These are phyloP conservation scores for Leccinum aurantiacum DNA, from an alignment of 768 basidiomycete genomes.

Conservation along the genomic window DNA sequence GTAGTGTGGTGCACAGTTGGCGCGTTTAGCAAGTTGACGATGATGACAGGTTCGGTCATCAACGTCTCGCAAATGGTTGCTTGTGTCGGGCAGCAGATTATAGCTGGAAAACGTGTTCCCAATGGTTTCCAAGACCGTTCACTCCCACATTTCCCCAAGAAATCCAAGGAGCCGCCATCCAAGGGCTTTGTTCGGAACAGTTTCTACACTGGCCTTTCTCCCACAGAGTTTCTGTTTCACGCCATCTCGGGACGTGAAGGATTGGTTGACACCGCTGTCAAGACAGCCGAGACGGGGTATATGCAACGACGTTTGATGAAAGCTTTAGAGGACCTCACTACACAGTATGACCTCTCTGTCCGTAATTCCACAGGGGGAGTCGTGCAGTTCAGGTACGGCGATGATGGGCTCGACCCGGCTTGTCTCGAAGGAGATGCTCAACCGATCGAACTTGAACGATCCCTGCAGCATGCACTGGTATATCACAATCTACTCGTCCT, in stretches of 20 bases:
- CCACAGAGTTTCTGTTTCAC: conserved; percentile 98
- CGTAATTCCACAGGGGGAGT: conserved; percentile 93
- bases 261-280: conserved; percentile 98
- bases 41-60: conserved; percentile 86
- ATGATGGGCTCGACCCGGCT: conserved; percentile 96
- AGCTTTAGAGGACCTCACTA: conserved; percentile 93
- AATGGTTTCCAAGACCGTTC: conserved; percentile 99
- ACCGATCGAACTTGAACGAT: conserved; percentile 85
- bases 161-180: conserved; percentile 92
- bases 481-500: conserved; percentile 17
- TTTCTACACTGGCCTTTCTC: conserved; percentile 88
- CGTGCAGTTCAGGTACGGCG: conserved; percentile 96
- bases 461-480: conserved; percentile 84
- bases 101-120: conserved; percentile 95
- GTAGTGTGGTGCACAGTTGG: conserved; percentile 1
- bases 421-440: conserved; percentile 94
- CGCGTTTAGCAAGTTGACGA: not conserved
- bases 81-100: conserved; percentile 99
- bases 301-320: conserved; percentile 99
- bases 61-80: conserved; percentile 99
- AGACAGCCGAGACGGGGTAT: conserved; percentile 99
- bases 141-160: conserved; percentile 97
- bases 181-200: conserved; percentile 98
- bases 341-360: conserved; percentile 94
- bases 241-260: conserved; percentile 99